Conservation (phyloP, 345 rosid genomes). For the Eucalyptus urophylla region DNA sequence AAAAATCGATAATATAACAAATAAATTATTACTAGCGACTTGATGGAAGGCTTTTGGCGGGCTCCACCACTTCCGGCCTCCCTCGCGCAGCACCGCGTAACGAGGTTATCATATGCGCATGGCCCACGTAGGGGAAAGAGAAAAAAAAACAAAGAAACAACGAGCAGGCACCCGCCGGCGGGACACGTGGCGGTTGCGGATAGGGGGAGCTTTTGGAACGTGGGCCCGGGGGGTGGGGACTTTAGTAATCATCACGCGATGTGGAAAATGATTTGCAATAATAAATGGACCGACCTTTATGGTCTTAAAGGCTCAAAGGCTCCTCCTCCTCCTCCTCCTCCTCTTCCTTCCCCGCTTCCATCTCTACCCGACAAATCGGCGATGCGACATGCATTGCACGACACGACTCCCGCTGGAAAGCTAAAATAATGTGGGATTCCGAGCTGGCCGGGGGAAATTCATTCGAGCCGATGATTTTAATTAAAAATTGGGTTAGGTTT, state of each 20-base stretch:
- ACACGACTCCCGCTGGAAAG: neutral
- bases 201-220: neutral
- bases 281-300: neutral
- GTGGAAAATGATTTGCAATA: neutral
- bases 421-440: neutral
- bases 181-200: neutral
- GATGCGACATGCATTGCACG: neutral
- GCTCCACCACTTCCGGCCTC: neutral
- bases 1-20: neutral
- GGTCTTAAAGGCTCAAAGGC: neutral
- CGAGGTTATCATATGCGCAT: neutral
- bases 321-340: too few relatives aligned
- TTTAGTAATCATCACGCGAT: neutral
- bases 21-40: neutral
- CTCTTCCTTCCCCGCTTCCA: neutral
- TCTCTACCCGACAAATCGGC: neutral
- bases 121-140: neutral
- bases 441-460: neutral
- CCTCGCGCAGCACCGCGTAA: neutral
- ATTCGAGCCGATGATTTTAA: neutral
- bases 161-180: too few relatives aligned
- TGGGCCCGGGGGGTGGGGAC: neutral
- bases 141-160: neutral
- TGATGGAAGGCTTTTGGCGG: neutral
- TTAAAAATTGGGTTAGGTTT: neutral